A percentile compares a stretch with the other conserved stretches of the same genome.
phyloP scores from a whole-genome alignment of 1,139 yeast species.

The Magnusiomyces paraingens region DNA sequence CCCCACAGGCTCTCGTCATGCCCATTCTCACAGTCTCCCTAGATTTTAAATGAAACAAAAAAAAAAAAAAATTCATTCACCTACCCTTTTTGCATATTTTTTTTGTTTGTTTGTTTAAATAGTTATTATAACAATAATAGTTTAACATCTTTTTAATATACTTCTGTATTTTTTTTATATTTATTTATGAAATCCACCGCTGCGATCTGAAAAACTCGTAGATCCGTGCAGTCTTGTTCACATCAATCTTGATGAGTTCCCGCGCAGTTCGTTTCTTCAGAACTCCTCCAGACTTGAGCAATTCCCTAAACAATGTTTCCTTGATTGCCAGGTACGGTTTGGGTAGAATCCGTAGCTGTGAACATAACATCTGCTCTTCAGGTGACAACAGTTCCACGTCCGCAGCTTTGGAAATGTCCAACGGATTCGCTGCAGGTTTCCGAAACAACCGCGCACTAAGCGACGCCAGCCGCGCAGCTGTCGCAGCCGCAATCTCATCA shows the following conservation, averaged over 20 bases:
- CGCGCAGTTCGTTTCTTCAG: conserved; percentile 79
- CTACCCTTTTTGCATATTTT: no score
- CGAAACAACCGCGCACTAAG: conserved; percentile 20
- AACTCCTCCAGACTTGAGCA: conserved; percentile 75
- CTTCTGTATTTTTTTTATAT: no score
- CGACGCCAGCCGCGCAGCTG: conserved; percentile 12
- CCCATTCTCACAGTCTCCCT: background rate
- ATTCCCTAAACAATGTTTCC: conserved; percentile 84
- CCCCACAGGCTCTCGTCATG: background rate
- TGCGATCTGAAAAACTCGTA: conserved; percentile 89
- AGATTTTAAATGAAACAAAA: background rate
- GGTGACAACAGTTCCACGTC: conserved; percentile 76
- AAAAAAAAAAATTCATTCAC: background rate
- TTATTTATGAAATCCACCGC: conserved; percentile 55
- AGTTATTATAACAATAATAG: background rate
- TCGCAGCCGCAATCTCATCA: conserved; percentile 11
- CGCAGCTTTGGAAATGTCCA: conserved; percentile 74
- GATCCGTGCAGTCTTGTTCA: conserved; percentile 75
- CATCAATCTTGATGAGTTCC: conserved; percentile 77
- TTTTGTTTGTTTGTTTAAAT: no score
- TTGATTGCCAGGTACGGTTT: conserved; percentile 92
- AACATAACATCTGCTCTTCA: conserved; percentile 82
- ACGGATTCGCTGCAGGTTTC: conserved; percentile 30
- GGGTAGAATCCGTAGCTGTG: conserved; percentile 77
- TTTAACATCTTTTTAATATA: no score